Base-by-base conservation (phyloP, 805 yeast species). In the Tetrapisispora iriomotensis region DNA sequence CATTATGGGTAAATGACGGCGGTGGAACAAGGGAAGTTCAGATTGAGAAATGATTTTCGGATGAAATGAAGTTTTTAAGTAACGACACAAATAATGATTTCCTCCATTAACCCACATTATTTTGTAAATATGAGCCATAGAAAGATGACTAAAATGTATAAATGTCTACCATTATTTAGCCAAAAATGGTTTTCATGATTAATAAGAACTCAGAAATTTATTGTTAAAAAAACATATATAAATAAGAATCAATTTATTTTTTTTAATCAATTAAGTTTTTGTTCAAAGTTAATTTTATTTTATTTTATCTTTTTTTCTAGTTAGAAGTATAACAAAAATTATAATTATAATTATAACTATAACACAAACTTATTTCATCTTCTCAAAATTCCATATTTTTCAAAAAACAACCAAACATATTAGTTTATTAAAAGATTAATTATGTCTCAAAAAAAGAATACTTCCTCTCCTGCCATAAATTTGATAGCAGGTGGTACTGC, bases 401-500 rank as follows among this genome's bases (percentile, higher is more conserved):
- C n/a, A 12, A 8, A 6, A 26, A 12, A 26, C n/a, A 6, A 26
- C n/a, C 28, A 14, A 28, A 14, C 17, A 20, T n/a, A 28, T 14
- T 28, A n/a, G n/a, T n/a, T n/a, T n/a, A n/a, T n/a, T n/a, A n/a
- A n/a, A n/a, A n/a, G n/a, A n/a, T n/a, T 9, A 28, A 31, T 7
- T 36, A 48, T 46, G 50, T 48, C 63, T 17, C 47, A 51, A 39
- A 60, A 64, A 45, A 61, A 61, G 44, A 59, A 55, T 39, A 49
- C 63, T 10, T 61, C 68, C 15, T 49, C 56, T 37, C 67, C 79
- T 19, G 74, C 77, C 10, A 71, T 79, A 41, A 87, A 82, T 54
- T 70, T 82, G 49, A 70, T 85, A 36, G 92, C 96, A 25, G 98
- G 98, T 52, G 98, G 98, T 54, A 78, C 90, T 7, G 98, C 98